Evolutionary conservation across 306 rosid genomes (phyloP).

Genomic region (Hylodesmum podocarpum): DNA sequence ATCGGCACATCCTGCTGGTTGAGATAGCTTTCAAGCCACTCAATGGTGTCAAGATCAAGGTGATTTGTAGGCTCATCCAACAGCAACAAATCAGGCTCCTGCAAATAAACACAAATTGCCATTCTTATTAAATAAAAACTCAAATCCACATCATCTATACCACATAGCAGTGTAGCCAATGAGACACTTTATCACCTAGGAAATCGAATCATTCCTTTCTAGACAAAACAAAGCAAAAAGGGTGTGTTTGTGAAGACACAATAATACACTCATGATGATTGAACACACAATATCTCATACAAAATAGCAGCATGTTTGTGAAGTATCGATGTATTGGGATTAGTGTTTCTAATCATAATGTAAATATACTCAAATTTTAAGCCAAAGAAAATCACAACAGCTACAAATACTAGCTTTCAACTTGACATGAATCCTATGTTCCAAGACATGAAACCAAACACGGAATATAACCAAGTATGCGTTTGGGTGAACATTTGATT

Average conservation of each 20-base stretch:
- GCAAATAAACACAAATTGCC: conserved; percentile 36
- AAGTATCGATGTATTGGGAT: background rate
- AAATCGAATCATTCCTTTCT: background rate
- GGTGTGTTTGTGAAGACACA: background rate
- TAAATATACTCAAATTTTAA: background rate
- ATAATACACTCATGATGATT: background rate
- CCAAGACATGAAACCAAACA: background rate
- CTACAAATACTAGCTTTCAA: background rate
- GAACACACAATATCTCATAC: conserved; percentile 3
- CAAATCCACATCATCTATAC: background rate
- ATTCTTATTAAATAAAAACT: conserved; percentile 12
- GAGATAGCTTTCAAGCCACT: conserved; percentile 96
- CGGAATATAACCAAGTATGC: background rate
- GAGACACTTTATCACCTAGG: background rate
- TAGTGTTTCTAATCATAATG: background rate
- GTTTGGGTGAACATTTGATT: too few species aligned
- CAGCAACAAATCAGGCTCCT: conserved; percentile 94
- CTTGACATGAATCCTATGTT: background rate
- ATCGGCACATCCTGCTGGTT: conserved; percentile 91
- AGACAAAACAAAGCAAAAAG: background rate
- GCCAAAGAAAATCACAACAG: background rate
- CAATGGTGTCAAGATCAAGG: conserved; percentile 96
- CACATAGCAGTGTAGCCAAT: background rate
- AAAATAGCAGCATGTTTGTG: background rate
- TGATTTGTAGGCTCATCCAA: conserved; percentile 97